phyloP scores from a whole-genome alignment of 768 basidiomycete species.

The Tylopilus sp. region DNA sequence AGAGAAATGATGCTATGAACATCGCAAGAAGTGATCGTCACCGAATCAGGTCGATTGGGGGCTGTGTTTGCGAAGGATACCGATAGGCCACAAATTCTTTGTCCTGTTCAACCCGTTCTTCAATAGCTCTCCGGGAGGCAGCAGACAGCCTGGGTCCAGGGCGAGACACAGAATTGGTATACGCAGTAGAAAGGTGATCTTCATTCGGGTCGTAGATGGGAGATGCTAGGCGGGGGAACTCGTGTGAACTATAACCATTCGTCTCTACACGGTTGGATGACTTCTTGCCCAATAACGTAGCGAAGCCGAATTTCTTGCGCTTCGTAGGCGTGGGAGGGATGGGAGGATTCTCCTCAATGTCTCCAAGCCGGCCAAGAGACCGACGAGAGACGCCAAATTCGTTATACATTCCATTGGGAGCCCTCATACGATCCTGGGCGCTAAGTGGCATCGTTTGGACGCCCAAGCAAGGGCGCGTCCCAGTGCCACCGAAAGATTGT shows the following conservation, averaged over 20 bases:
- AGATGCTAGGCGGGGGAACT: slow-evolving; percentile 47
- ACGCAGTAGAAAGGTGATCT: slow-evolving; percentile 41
- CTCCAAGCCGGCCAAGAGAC: slow-evolving; percentile 44
- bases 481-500: slow-evolving; percentile 73
- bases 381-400: slow-evolving; percentile 71
- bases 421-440: slow-evolving; percentile 34
- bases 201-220: slow-evolving; percentile 49
- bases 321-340: slow-evolving; percentile 43
- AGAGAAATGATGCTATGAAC: slow-evolving; percentile 3
- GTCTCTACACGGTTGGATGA: slow-evolving; percentile 23
- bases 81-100: slow-evolving; percentile 82
- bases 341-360: slow-evolving; percentile 27
- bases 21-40: slow-evolving; percentile 20
- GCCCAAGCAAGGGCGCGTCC: slow-evolving; percentile 51
- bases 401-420: slow-evolving; percentile 48
- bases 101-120: slow-evolving; percentile 82
- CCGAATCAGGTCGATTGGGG: slow-evolving; percentile 56
- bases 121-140: slow-evolving; percentile 66
- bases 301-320: slow-evolving; percentile 70
- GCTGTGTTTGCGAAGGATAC: slow-evolving; percentile 75
- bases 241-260: slow-evolving; percentile 39
- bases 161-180: slow-evolving; percentile 49
- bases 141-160: slow-evolving; percentile 57
- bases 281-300: slow-evolving; percentile 63
- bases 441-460: slow-evolving; percentile 48